Conservation (phyloP, 345 rosid genomes). For the Acer saccharum region DNA sequence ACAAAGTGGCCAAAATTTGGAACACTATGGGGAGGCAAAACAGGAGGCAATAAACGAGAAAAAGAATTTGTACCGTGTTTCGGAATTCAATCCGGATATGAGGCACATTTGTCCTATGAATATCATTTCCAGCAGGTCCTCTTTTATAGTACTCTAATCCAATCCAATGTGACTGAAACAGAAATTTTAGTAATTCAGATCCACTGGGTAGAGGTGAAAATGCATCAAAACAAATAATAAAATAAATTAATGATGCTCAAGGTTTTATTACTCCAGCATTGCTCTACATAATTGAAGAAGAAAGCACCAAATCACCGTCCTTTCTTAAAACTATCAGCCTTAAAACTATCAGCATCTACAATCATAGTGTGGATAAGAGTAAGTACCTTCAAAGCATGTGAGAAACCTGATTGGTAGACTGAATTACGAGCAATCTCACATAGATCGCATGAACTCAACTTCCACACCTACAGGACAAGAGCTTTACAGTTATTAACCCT, state of each 20-base stretch:
- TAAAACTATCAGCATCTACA: constrained; percentile 12
- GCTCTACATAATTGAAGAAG: neutral
- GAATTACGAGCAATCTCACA: constrained; percentile 99
- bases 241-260: neutral
- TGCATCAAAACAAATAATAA: neutral
- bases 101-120: constrained; percentile 92
- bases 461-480: constrained; percentile 70
- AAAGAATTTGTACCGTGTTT: constrained; percentile 54
- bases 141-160: constrained; percentile 90
- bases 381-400: constrained; percentile 92
- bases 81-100: constrained; percentile 96
- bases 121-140: constrained; percentile 94
- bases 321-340: constrained; percentile 10
- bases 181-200: constrained; percentile 9
- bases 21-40: neutral
- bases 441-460: constrained; percentile 94
- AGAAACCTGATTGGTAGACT: constrained; percentile 98
- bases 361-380: neutral
- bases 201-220: neutral
- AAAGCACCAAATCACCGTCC: neutral
- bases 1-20: no score
- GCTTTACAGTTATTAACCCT: neutral
- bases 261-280: neutral
- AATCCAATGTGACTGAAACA: constrained; percentile 91
- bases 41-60: neutral